Evolutionary conservation across 768 basidiomycete species (phyloP).

Genomic region (Pulveroboletus sp.): DNA sequence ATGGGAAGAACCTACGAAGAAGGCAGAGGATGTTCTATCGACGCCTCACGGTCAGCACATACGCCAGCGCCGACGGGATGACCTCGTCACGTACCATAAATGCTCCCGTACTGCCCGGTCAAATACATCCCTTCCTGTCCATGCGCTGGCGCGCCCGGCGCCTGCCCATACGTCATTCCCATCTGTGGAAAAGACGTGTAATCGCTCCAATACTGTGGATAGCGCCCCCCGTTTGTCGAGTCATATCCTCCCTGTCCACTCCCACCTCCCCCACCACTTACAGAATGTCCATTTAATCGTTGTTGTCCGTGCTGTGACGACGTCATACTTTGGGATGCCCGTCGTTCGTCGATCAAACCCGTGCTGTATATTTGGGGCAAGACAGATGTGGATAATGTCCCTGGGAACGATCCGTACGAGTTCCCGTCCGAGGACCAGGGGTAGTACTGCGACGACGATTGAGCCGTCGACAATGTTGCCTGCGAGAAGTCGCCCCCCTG

Average conservation of each 20-base stretch:
- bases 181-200: constrained; percentile 50
- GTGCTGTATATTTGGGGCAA: constrained; percentile 75
- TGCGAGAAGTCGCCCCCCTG: constrained; percentile 11
- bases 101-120: constrained; percentile 19
- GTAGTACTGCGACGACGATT: constrained; percentile 36
- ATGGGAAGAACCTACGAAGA: constrained; percentile 1
- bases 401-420: constrained; percentile 36
- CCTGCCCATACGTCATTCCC: constrained; percentile 37
- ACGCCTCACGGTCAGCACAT: background rate
- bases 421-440: constrained; percentile 41
- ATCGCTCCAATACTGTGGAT: constrained; percentile 56
- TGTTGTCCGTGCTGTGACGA: constrained; percentile 17
- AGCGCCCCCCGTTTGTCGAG: constrained; percentile 28
- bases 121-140: constrained; percentile 24
- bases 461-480: constrained; percentile 7
- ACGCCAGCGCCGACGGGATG: background rate
- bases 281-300: constrained; percentile 16
- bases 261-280: background rate
- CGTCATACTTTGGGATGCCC: constrained; percentile 14
- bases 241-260: constrained; percentile 21
- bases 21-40: constrained; percentile 10
- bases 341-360: constrained; percentile 55
- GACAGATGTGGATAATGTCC: constrained; percentile 63
- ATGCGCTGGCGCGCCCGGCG: constrained; percentile 6
- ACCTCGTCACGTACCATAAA: constrained; percentile 26